Percentiles rank a stretch among this genome's conserved stretches.
phyloP scores from a whole-genome alignment of 257 asterid genomes.

The Petunia axillaris region DNA sequence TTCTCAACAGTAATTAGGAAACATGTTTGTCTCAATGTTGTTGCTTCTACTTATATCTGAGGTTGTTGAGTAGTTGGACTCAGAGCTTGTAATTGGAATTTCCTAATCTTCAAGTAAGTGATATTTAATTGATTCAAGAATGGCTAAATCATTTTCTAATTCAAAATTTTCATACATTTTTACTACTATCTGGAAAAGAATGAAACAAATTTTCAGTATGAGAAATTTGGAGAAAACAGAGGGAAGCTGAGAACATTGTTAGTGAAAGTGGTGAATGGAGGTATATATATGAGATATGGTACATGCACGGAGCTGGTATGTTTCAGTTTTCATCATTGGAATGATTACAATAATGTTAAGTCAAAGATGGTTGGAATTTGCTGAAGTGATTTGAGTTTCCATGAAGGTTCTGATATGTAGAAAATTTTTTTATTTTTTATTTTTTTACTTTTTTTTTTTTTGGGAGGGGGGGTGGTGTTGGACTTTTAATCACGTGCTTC shows the following conservation, averaged over 20 bases:
- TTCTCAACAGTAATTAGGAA: not conserved
- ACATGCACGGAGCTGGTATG: not conserved
- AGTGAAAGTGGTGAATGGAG: not conserved
- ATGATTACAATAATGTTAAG: not conserved
- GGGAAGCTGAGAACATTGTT: not conserved
- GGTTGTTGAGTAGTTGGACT: not conserved
- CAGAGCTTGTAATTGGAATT: conserved; percentile 17
- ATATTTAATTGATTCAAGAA: conserved; percentile 39
- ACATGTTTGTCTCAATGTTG: conserved; percentile 4
- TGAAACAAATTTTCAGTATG: too few species aligned
- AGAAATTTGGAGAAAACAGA: not conserved
- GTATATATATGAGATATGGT: conserved; percentile 22
- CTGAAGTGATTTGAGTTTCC: not conserved
- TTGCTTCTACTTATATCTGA: not conserved
- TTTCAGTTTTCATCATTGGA: not conserved
- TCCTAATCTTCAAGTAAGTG: conserved; percentile 40
- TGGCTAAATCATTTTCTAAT: conserved; percentile 33
- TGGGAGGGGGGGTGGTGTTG: too few species aligned
- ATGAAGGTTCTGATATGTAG: not conserved
- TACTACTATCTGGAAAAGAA: not conserved
- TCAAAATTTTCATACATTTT: conserved; percentile 31
- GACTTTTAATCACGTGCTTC: too few species aligned
- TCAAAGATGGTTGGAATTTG: not conserved
- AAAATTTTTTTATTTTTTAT: not conserved
- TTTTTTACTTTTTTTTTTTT: not conserved